Conservation (phyloP, 768 basidiomycete genomes). For the Termitomyces sp. region DNA sequence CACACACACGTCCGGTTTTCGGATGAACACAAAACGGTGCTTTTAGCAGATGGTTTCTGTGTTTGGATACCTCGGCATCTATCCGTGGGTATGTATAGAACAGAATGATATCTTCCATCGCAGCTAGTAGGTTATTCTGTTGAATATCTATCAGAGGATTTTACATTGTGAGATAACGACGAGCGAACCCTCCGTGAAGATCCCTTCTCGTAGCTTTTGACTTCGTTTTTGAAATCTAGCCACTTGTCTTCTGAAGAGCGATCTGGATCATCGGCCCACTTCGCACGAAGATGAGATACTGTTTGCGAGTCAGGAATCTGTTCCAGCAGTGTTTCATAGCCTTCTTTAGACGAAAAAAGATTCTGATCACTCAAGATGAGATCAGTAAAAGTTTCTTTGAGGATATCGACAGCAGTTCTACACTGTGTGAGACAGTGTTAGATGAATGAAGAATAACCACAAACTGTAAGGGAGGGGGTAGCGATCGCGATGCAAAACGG, state of each 20-base stretch:
- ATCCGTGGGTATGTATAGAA: slow-evolving; percentile 95
- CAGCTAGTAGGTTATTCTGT: slow-evolving; percentile 29
- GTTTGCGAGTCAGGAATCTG: slow-evolving; percentile 63
- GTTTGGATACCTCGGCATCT: slow-evolving; percentile 96
- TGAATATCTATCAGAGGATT: slow-evolving; percentile 11
- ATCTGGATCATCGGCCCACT: slow-evolving; percentile 52
- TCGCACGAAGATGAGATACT: slow-evolving; percentile 38
- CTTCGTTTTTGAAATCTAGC: slow-evolving; percentile 48
- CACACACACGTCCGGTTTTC: slow-evolving; percentile 91
- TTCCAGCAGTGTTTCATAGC: slow-evolving; percentile 69
- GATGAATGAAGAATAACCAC: slow-evolving; percentile 18
- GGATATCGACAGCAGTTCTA: slow-evolving; percentile 41
- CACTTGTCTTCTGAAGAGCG: slow-evolving; percentile 69
- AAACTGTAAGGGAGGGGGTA: slow-evolving; percentile 76
- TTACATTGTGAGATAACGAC: not conserved
- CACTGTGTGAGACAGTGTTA: not conserved
- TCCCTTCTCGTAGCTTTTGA: slow-evolving; percentile 27
- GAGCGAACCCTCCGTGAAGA: slow-evolving; percentile 26
- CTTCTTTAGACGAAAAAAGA: slow-evolving; percentile 64
- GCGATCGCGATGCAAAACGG: slow-evolving; percentile 32
- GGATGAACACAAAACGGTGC: slow-evolving; percentile 97
- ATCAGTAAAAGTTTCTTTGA: slow-evolving; percentile 53
- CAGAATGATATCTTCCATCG: slow-evolving; percentile 83
- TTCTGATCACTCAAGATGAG: slow-evolving; percentile 82
- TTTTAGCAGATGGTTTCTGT: slow-evolving; percentile 96